Conservation (phyloP, 1,284 basidiomycete genomes). For the Neotropicomus parvogracilis region DNA sequence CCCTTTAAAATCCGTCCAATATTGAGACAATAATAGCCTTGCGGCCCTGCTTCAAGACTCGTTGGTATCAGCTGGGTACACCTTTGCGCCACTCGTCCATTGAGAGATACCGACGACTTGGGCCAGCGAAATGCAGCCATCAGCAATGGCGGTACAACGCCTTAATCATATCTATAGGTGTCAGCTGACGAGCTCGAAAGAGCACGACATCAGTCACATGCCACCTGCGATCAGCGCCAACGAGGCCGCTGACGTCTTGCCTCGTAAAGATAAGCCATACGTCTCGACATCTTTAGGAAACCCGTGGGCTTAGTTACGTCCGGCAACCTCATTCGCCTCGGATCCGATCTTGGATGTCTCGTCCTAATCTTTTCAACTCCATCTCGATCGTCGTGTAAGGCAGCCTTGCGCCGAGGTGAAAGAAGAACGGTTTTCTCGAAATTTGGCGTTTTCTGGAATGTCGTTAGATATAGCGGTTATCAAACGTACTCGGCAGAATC, state of each 20-base stretch:
- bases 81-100: slow-evolving; percentile 5
- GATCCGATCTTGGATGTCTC: not conserved
- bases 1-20: too few species aligned
- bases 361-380: slow-evolving; percentile 13
- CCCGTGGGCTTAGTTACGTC: too few species aligned
- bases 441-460: not conserved
- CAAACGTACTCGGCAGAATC: slow-evolving; percentile 8
- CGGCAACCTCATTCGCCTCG: too few species aligned
- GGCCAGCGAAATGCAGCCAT: slow-evolving; percentile 17
- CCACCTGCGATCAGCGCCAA: slow-evolving; percentile 31
- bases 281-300: too few species aligned
- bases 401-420: not conserved
- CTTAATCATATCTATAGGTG: slow-evolving; percentile 31
- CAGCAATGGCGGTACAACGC: slow-evolving; percentile 34
- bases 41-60: too few species aligned
- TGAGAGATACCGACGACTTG: too few species aligned
- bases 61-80: too few species aligned
- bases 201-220: slow-evolving; percentile 15
- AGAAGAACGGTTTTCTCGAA: not conserved
- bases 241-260: slow-evolving; percentile 22
- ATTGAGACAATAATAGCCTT: too few species aligned
- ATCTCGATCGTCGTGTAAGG: slow-evolving; percentile 1
- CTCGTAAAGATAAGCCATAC: slow-evolving; percentile 25
- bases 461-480: slow-evolving; percentile 8
- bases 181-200: slow-evolving; percentile 4